A percentile compares a stretch with the other conserved stretches of the same genome.
Conservation (phyloP, 306 rosid species). For the Parietaria judaica region DNA sequence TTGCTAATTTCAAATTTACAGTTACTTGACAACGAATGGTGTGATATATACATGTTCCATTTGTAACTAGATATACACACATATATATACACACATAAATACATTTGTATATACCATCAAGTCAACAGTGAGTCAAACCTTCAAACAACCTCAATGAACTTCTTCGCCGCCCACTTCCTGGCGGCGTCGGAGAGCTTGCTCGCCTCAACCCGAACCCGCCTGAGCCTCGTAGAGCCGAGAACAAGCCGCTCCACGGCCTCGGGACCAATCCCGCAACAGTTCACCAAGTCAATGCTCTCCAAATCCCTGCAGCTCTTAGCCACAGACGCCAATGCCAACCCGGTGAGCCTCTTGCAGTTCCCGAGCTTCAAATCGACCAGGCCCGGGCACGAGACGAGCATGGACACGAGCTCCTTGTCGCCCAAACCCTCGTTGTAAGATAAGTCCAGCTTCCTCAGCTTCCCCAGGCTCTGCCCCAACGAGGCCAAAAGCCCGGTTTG, state of each 20-base stretch:
- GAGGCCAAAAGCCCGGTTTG: constrained; percentile 72
- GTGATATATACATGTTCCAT: constrained; percentile 26
- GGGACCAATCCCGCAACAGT: constrained; percentile 47
- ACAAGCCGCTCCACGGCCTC: constrained; percentile 46
- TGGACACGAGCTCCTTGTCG: constrained; percentile 66
- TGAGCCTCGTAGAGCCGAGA: constrained; percentile 40
- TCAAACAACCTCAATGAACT: constrained; percentile 45
- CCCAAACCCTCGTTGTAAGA: constrained; percentile 66
- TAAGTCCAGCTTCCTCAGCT: constrained; percentile 59
- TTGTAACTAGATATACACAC: constrained; percentile 10
- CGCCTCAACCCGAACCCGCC: constrained; percentile 52
- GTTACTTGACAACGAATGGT: background rate
- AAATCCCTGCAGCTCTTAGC: constrained; percentile 50
- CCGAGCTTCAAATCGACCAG: constrained; percentile 59
- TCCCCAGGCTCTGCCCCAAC: constrained; percentile 65
- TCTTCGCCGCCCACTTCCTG: constrained; percentile 38
- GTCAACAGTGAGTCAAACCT: background rate
- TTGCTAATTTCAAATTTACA: constrained; percentile 4
- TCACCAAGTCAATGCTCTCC: constrained; percentile 53
- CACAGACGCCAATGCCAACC: constrained; percentile 32
- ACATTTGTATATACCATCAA: background rate
- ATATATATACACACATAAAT: background rate
- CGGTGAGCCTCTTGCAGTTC: constrained; percentile 57
- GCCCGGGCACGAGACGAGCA: constrained; percentile 53
- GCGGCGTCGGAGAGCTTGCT: constrained; percentile 53